Evolutionary conservation across 805 yeast genomes (phyloP), one percentile per base, ranked within the genome.

Genomic region (Zygotorulaspora danielsina): DNA sequence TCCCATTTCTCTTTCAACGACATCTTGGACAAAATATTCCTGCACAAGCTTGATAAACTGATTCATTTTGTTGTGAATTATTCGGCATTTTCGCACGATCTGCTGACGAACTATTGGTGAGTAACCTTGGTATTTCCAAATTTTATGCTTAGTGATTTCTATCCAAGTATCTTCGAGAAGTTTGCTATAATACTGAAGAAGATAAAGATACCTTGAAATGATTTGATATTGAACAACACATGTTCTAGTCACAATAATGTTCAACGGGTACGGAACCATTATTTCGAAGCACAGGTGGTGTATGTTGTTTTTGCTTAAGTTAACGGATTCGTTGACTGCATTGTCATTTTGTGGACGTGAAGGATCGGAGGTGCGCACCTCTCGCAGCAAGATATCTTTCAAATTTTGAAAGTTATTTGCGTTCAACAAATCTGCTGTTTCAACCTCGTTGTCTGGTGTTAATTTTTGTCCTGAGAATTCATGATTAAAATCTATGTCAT

Each of bases 241-340:
- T 11, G 87, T 81, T 39, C 79, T 75, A 12, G 84, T 78, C 1
- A 87, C 65, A 1, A 93, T 69, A 18, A 90, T 67, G 53, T 87
- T 87, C 34, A 87, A 63, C 0, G 99, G 99, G 56, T 86, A 93
- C 3, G 97, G 96, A 16, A 89, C 60, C n/a, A 71, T 61, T 6
- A 81, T 44, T 29, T 79, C 78, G 32, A 82, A 61, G 42, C 74
- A 75, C 8, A 82, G 57, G 36, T 73, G 72, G 33, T 78, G 67
- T 1, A 81, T 66, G 1, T 51, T 67, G 48, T 57, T 64, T 53
- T 45, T 56, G n/a, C 48, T 42, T 7, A 59, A 49, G 22, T 59
- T 30, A 7, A 11, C 20, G 13, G 15, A 31, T 16, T n/a, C 21
- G 7, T 25, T 36, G 5, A 18, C 18, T 7, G 15, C 7, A 17